phyloP scores from a whole-genome alignment of 805 yeast species.

The Saccharomycopsis sp. region DNA sequence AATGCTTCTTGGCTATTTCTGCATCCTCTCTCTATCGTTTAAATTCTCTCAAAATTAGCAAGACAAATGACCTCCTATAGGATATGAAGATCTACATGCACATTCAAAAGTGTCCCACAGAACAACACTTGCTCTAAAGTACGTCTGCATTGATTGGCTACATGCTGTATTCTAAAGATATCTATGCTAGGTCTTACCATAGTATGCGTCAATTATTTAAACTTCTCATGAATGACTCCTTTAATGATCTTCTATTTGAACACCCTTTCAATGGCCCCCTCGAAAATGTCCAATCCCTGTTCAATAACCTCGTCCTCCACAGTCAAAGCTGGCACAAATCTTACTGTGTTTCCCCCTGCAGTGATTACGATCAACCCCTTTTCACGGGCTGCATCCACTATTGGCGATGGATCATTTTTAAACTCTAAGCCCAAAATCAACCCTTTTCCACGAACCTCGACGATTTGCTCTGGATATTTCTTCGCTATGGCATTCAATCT shows the following conservation, averaged over 20 bases:
- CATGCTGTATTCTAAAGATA: too few species aligned
- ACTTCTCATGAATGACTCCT: too few species aligned
- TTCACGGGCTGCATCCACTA: conserved; percentile 68
- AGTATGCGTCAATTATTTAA: too few species aligned
- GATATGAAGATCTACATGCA: too few species aligned
- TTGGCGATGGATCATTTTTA: conserved; percentile 48
- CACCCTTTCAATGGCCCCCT: conserved; percentile 36
- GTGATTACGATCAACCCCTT: conserved; percentile 79
- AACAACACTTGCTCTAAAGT: too few species aligned
- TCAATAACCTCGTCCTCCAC: conserved; percentile 63
- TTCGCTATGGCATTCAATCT: conserved; percentile 45
- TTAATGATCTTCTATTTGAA: not conserved
- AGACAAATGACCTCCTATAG: too few species aligned
- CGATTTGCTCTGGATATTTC: conserved; percentile 54
- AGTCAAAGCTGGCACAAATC: conserved; percentile 89
- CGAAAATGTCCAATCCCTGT: conserved; percentile 68
- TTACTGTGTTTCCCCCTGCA: conserved; percentile 85
- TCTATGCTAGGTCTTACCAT: too few species aligned
- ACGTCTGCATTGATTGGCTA: too few species aligned
- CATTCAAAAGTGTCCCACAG: too few species aligned
- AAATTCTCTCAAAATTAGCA: too few species aligned
- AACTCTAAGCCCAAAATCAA: conserved; percentile 81
- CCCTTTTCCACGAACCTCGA: conserved; percentile 82
- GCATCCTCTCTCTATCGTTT: too few species aligned
- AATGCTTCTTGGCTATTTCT: too few species aligned